A percentile compares a stretch with the other conserved stretches of the same genome.
Evolutionary conservation across 345 rosid species (phyloP).

Genomic region (Microcos paniculata): DNA sequence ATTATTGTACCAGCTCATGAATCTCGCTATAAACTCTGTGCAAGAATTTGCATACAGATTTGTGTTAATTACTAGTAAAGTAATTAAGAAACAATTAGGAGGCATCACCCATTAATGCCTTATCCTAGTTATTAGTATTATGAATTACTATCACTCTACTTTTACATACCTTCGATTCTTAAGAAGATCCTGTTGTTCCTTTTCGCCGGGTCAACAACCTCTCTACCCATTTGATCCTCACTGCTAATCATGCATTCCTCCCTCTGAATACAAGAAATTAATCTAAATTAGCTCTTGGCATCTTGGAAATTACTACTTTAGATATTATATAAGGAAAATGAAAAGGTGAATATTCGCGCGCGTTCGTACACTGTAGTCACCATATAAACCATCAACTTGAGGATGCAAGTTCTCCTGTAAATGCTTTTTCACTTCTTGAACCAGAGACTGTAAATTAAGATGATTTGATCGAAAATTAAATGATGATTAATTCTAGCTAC

Average conservation of each 20-base stretch:
- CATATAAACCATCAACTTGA: conserved; percentile 38
- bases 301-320: not conserved
- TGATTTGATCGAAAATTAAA: not conserved
- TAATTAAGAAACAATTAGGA: not conserved
- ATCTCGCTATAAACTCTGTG: conserved; percentile 56
- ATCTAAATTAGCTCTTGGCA: too few species aligned
- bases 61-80: not conserved
- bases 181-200: conserved; percentile 33
- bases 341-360: not conserved
- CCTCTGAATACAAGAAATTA: conserved; percentile 14
- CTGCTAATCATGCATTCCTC: conserved; percentile 23
- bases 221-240: conserved; percentile 30
- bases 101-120: too few species aligned
- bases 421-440: conserved; percentile 45
- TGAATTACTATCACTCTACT: too few species aligned
- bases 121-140: too few species aligned
- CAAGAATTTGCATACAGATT: not conserved
- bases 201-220: conserved; percentile 17
- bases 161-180: conserved; percentile 53
- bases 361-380: conserved; percentile 39
- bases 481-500: not conserved
- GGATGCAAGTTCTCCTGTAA: conserved; percentile 31
- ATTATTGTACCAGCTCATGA: conserved; percentile 60
- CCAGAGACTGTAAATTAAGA: conserved; percentile 36
- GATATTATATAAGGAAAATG: not conserved